A percentile compares a stretch with the other conserved stretches of the same genome.
phyloP scores from a whole-genome alignment of 2,329 filamentous ascomycete genomes.

The Huntiella decipiens region DNA sequence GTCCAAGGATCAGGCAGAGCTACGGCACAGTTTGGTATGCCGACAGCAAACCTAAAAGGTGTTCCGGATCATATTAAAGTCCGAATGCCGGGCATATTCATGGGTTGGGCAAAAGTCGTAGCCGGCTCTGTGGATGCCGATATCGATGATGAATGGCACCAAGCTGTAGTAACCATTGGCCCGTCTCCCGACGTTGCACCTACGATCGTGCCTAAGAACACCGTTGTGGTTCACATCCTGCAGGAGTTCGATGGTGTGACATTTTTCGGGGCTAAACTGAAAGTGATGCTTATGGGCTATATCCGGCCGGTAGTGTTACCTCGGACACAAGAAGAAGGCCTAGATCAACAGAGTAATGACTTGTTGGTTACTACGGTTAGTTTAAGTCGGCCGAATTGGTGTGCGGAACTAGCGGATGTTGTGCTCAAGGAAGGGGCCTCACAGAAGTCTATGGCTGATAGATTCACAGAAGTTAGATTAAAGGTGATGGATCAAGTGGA shows the following conservation, averaged over 20 bases:
- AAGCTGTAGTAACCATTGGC: slow-evolving; percentile 37
- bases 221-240: slow-evolving; percentile 34
- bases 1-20: slow-evolving; percentile 25
- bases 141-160: slow-evolving; percentile 29
- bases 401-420: slow-evolving; percentile 20
- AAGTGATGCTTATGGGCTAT: slow-evolving; percentile 41
- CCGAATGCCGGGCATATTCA: slow-evolving; percentile 41
- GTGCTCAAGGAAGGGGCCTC: slow-evolving; percentile 22
- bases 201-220: slow-evolving; percentile 28
- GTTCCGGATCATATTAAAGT: slow-evolving; percentile 33
- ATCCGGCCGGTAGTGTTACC: slow-evolving; percentile 22
- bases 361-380: slow-evolving; percentile 26
- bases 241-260: slow-evolving; percentile 26
- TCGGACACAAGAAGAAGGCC: slow-evolving; percentile 13
- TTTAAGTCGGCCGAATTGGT: slow-evolving; percentile 28
- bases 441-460: slow-evolving; percentile 24
- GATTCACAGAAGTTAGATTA: slow-evolving; percentile 28
- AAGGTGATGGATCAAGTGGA: slow-evolving; percentile 36
- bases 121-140: slow-evolving; percentile 12
- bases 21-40: slow-evolving; percentile 24
- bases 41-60: slow-evolving; percentile 33
- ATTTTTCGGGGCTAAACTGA: slow-evolving; percentile 27
- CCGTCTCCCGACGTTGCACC: slow-evolving; percentile 28
- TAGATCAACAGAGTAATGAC: slow-evolving; percentile 21
- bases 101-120: slow-evolving; percentile 39